Evolutionary conservation across 164 flowering plant genomes (phyloP).

Genomic region (Warburgia ugandensis): DNA sequence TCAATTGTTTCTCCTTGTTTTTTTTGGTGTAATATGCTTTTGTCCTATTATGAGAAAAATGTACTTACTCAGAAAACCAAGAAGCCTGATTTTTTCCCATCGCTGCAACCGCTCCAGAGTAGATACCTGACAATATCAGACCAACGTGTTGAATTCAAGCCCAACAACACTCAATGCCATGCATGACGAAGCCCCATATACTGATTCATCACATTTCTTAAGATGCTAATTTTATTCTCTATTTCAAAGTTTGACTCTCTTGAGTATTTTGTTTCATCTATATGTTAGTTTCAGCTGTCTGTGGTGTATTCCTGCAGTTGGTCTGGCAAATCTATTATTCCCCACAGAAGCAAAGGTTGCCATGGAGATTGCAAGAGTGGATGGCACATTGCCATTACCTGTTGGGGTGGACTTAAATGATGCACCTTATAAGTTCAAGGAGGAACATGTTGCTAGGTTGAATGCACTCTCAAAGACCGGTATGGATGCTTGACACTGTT

Average conservation of each 20-base stretch:
- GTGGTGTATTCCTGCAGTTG: conserved; percentile 36
- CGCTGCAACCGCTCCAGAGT: too few relatives aligned
- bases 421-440: conserved; percentile 62
- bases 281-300: background rate
- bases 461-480: conserved; percentile 79
- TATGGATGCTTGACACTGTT: conserved; percentile 15
- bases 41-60: too few relatives aligned
- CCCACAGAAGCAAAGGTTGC: conserved; percentile 83
- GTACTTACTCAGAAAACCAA: too few relatives aligned
- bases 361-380: conserved; percentile 84
- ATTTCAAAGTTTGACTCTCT: background rate
- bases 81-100: too few relatives aligned
- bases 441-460: conserved; percentile 62
- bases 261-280: background rate
- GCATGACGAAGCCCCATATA: too few relatives aligned
- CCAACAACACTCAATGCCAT: too few relatives aligned
- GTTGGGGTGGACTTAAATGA: conserved; percentile 61
- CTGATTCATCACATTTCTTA: too few relatives aligned
- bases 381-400: conserved; percentile 54
- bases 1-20: too few relatives aligned
- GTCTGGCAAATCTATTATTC: conserved; percentile 65
- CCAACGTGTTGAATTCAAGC: too few relatives aligned
- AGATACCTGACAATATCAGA: too few relatives aligned
- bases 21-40: too few relatives aligned
- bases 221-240: too few relatives aligned